Percentiles rank a stretch among this genome's conserved stretches.
Conservation (phyloP, 257 asterid species). For the Solanum pimpinellifolium region DNA sequence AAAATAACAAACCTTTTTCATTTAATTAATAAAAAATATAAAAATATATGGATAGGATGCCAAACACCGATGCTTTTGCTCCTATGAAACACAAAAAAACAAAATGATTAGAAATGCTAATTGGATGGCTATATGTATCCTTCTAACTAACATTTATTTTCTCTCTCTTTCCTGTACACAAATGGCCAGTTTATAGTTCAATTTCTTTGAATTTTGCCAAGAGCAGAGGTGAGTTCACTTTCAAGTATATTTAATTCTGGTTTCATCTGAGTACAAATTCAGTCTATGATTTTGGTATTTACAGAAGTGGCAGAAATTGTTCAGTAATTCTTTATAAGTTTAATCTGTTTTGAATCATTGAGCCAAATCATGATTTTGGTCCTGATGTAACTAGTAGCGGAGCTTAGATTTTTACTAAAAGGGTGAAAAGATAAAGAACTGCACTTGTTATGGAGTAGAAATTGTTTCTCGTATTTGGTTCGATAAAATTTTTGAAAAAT, state of each 20-base stretch:
- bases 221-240: background rate
- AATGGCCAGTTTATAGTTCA: background rate
- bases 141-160: background rate
- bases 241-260: background rate
- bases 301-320: background rate
- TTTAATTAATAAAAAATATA: too few species aligned
- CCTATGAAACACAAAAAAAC: too few species aligned
- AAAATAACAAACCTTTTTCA: background rate
- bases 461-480: background rate
- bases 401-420: background rate
- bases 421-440: background rate
- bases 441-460: background rate
- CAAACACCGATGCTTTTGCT: background rate
- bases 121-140: background rate
- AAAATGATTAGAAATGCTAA: background rate
- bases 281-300: background rate
- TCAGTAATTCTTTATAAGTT: background rate
- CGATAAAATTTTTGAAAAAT: background rate
- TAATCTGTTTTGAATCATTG: background rate
- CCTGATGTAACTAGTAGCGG: background rate
- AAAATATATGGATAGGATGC: background rate
- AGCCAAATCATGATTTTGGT: background rate
- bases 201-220: background rate
- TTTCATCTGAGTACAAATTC: background rate
- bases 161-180: background rate